phyloP scores from a whole-genome alignment of 2,329 filamentous ascomycete genomes.

The Pestalotiopsis sp. region DNA sequence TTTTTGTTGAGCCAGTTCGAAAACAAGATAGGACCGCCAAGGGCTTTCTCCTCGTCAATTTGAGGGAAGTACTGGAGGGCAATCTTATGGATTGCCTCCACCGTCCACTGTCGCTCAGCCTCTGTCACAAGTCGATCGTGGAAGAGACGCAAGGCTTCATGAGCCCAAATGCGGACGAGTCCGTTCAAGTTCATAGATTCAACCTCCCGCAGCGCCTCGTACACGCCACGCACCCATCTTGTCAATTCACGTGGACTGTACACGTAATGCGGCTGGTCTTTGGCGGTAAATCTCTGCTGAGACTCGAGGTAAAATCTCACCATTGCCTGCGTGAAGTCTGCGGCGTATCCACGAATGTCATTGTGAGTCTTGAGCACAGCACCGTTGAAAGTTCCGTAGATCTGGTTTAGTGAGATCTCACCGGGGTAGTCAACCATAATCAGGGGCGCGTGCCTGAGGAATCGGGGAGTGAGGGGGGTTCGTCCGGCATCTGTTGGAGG shows the following conservation, averaged over 20 bases:
- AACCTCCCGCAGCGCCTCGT: conserved; percentile 92
- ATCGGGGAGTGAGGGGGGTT: conserved; percentile 89
- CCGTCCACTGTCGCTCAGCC: conserved; percentile 93
- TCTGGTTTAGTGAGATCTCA: conserved; percentile 90
- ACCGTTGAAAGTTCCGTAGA: conserved; percentile 97
- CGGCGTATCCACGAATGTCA: conserved; percentile 90
- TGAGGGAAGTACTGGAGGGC: conserved; percentile 91
- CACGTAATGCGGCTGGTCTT: conserved; percentile 98
- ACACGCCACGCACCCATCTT: conserved; percentile 94
- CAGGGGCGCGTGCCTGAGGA: conserved; percentile 94
- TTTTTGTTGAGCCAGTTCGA: conserved; percentile 99
- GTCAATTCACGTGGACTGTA: conserved; percentile 99
- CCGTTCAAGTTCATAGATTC: conserved; percentile 88
- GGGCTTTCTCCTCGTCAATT: conserved; percentile 86
- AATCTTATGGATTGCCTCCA: conserved; percentile 82
- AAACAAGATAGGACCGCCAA: conserved; percentile 93
- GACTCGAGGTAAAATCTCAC: conserved; percentile 95
- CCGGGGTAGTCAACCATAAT: conserved; percentile 99
- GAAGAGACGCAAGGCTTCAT: conserved; percentile 94
- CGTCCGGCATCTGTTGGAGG: conserved; percentile 96
- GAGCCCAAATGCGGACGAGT: conserved; percentile 94
- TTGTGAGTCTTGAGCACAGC: conserved; percentile 97
- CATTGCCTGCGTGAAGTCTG: conserved; percentile 95
- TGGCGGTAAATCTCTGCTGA: conserved; percentile 89
- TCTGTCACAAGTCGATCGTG: conserved; percentile 95